Evolutionary conservation across 2,329 filamentous ascomycete genomes (phyloP), one percentile per base, ranked within the genome.

Genomic region (Pseudogymnoascus sp.): DNA sequence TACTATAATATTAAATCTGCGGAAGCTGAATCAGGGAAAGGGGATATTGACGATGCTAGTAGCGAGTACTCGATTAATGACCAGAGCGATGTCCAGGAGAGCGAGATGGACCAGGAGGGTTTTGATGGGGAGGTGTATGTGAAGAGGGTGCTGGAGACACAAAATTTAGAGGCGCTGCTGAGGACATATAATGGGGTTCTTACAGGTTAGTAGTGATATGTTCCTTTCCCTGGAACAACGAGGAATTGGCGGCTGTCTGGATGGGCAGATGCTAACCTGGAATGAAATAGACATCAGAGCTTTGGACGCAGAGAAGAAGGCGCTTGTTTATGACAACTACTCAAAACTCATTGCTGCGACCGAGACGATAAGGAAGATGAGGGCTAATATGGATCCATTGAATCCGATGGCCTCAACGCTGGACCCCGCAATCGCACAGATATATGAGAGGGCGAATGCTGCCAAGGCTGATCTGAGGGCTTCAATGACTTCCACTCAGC

Each of bases 281-380:
- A 18, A n/a, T 33, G 23, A 12, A 10, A 50, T 33, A 68, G 93
- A 97, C 77, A 93, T 96, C 59, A 80, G 92, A 38, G 92, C 91
- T 1, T 80, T 99, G 16, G 94, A 97, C 71, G 93, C 93, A 23
- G 94, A 99, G 80, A 89, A 94, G 75, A 99, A 99, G 77, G 92
- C 93, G 1, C 78, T 99, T 66, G 94, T 99, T 4, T 99, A 99
- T 75, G 93, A 99, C 74, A 99, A 99, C 73, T 99, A 97, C 75
- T 94, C 89, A 69, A 97, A 97, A 77, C 78, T 99, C 68, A 97
- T 99, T 68, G 85, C 88, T n/a, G 94, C 94, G 1, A 97, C 95
- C 10, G 93, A 96, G 75, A 97, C 93, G 2, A 99, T 99, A 71
- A 84, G 90, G 60, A 91, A 90, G 79, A 92, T 94, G 90, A 82